Conservation (phyloP, 2,329 filamentous ascomycete species). For the Chrysosporium queenslandicum region DNA sequence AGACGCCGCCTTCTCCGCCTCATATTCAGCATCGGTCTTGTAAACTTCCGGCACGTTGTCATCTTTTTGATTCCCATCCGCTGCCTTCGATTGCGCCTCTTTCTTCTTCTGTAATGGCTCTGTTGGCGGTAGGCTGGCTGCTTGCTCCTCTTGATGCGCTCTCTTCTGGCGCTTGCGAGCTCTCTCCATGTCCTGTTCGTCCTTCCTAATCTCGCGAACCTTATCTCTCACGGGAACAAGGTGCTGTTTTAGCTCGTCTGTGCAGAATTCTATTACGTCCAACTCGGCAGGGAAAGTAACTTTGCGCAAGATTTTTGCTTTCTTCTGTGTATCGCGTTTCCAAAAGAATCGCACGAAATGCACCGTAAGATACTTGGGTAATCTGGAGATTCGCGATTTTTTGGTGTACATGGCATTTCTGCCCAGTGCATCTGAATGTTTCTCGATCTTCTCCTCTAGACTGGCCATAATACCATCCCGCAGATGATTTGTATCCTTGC, state of each 20-base stretch:
- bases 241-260: constrained; percentile 71
- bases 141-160: constrained; percentile 45
- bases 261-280: constrained; percentile 90
- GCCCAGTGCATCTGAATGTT: constrained; percentile 66
- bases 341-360: constrained; percentile 98
- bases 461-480: constrained; percentile 76
- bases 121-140: constrained; percentile 24
- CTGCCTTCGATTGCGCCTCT: constrained; percentile 38
- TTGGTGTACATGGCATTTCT: constrained; percentile 81
- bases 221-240: constrained; percentile 91
- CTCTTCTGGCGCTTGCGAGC: constrained; percentile 85
- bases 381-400: constrained; percentile 73
- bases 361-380: constrained; percentile 91
- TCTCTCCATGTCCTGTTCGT: constrained; percentile 85
- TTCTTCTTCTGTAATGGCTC: constrained; percentile 42
- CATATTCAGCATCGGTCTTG: constrained; percentile 90
- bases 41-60: constrained; percentile 65
- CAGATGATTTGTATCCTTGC: constrained; percentile 74
- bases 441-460: constrained; percentile 82
- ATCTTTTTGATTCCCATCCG: constrained; percentile 50
- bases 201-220: constrained; percentile 88
- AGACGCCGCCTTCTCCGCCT: constrained; percentile 68
- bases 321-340: constrained; percentile 91
- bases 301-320: constrained; percentile 99
- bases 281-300: constrained; percentile 92